Base-by-base conservation (phyloP, 2,329 filamentous ascomycete genomes). In the Raffaelea arxii region DNA sequence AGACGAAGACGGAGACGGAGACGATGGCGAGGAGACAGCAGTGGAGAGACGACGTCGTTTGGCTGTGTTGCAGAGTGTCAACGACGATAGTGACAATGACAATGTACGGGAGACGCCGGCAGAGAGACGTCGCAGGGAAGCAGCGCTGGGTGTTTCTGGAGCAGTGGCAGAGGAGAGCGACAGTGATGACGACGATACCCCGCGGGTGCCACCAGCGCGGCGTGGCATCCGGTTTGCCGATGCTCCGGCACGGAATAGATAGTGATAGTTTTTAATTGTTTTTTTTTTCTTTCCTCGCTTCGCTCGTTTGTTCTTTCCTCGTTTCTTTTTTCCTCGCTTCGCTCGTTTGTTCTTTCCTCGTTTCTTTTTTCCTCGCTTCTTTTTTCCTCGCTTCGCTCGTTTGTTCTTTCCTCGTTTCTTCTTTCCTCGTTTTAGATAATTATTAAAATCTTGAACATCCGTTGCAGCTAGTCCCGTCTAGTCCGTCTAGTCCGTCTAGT, bases 41-140 rank as follows among this genome's bases (percentile, higher is more conserved):
- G 82, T 80, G 0, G 85, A 90, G 63, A 73, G 79, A 38, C 74
- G 77, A 49, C 72, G 85, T 14, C 75, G 85, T 46, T 68, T 86
- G 41, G 72, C 74, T 11, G 76, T 68, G 1, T 62, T 77, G 6
- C 58, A 68, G 35, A 64, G 67, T 51, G 53, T 67, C 14, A 64
- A 63, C 25, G 67, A 70, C 6, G 65, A 63, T 2, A 27, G 38
- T 2, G 67, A 65, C 18, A 67, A 71, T n/a, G 69, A 68, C 27
- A 70, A 51, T 12, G 37, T 18, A 3, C 41, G 66, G 27, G 86
- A 90, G 64, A 89, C 84, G 0, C 81, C 84, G 0, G 86, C 85
- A 0, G 86, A 91, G 62, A 72, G 82, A 47, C 74, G 84, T 36
- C 71, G 86, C 45, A 76, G 86, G 55, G 79, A 88, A 55, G 84